phyloP scores from a whole-genome alignment of 140 eudicot genomes.

The Flaveria floridana region DNA sequence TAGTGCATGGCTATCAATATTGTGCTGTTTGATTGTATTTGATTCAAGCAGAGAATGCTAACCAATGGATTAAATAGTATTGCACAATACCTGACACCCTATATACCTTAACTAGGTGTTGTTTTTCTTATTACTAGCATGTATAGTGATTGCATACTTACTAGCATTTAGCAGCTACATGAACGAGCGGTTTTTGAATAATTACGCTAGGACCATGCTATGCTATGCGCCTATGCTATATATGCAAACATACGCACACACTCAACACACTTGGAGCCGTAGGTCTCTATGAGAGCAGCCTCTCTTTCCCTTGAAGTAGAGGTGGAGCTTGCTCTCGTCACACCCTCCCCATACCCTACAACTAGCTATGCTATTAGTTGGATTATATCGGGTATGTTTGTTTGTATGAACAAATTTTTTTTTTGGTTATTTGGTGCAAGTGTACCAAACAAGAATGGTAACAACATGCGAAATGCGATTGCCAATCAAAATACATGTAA shows the following conservation, averaged over 20 bases:
- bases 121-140: background rate
- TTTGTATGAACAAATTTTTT: slow-evolving; percentile 1
- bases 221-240: too few relatives aligned
- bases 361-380: too few relatives aligned
- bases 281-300: too few relatives aligned
- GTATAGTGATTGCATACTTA: slow-evolving; percentile 12
- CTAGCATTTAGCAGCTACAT: slow-evolving; percentile 15
- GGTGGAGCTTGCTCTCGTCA: too few relatives aligned
- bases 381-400: too few relatives aligned
- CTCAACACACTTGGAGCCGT: too few relatives aligned
- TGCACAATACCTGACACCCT: background rate
- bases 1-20: background rate
- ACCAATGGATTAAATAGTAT: background rate
- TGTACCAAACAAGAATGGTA: slow-evolving; percentile 12
- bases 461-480: background rate
- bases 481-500: background rate
- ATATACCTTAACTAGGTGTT: background rate
- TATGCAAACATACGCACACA: too few relatives aligned
- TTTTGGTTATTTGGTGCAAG: slow-evolving; percentile 11
- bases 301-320: too few relatives aligned
- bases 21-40: background rate
- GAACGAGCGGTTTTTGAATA: background rate
- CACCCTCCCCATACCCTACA: too few relatives aligned
- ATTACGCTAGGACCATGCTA: too few relatives aligned
- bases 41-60: background rate